These are phyloP conservation scores for Mycosphaerelloides madeirae DNA, from an alignment of 2,329 filamentous ascomycete species.

Conservation along the genomic window DNA sequence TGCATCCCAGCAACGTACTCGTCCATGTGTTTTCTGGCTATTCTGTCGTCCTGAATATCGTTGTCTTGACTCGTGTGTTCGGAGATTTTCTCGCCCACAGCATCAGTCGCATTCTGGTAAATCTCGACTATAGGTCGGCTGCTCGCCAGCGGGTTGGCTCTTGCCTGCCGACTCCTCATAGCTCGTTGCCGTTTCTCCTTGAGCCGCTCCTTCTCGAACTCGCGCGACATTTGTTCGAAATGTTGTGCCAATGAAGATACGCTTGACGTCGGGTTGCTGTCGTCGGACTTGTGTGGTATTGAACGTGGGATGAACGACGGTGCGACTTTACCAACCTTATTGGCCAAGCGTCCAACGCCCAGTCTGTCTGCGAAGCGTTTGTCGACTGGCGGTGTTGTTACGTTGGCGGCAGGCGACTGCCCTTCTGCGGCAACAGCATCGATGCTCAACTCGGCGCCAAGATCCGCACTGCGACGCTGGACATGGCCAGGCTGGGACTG, in stretches of 20 bases:
- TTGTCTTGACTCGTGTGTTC: conserved; percentile 7
- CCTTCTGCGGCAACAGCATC: conserved; percentile 27
- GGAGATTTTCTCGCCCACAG: conserved; percentile 51
- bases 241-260: conserved; percentile 92
- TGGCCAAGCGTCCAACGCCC: conserved; percentile 26
- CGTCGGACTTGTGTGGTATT: conserved; percentile 63
- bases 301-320: conserved; percentile 84
- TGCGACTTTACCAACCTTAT: conserved; percentile 51
- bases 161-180: conserved; percentile 68
- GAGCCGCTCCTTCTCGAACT: conserved; percentile 91
- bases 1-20: conserved; percentile 15
- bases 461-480: conserved; percentile 24
- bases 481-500: conserved; percentile 46
- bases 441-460: conserved; percentile 15
- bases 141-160: conserved; percentile 82
- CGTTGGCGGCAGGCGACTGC: conserved; percentile 1
- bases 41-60: conserved; percentile 11
- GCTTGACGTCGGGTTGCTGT: conserved; percentile 50
- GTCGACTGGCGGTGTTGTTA: conserved; percentile 41
- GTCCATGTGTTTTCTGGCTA: conserved; percentile 15
- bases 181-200: conserved; percentile 78
- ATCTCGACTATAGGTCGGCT: conserved; percentile 96
- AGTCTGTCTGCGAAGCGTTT: conserved; percentile 68
- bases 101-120: conserved; percentile 88
- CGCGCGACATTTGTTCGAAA: conserved; percentile 92